Base-by-base conservation (phyloP, 805 yeast genomes). In the Grigorovia transvaalensis region DNA sequence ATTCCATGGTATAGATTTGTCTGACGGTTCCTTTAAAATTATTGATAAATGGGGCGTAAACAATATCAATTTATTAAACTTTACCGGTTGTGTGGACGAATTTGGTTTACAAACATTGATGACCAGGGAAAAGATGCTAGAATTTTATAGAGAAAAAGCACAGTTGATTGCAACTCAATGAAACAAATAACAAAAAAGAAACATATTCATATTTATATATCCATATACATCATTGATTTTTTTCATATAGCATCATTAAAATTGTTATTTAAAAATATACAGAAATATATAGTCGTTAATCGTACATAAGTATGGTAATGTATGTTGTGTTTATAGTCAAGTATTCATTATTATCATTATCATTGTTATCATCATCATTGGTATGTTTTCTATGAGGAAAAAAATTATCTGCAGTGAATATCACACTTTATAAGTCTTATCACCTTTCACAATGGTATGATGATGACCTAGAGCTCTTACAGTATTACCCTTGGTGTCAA, bases 381-480 rank as follows among this genome's bases (percentile, higher is more conserved):
- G 8, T 11, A 33, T 33, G 9, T 33, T 33, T 33, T 33, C 27
- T 23, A 6, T 4, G 6, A 23, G 27, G 27, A 23, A 23, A 23
- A 4, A 23, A 23, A 23, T 23, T 23, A 23, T 6, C 6, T 4
- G 27, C 27, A 4, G 6, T 23, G 6, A 41, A 20, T 30, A 35
- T 54, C 50, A 59, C 20, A 67, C 66, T 50, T 76, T 72, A 49
- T 74, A 77, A 11, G 71, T 69, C 49, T 76, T 73, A 48, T 74
- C 79, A 51, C 73, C 79, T 54, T 57, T 67, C 18, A 75, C 77
- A 51, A 74, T 58, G 2, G 79, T 77, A 61, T 80, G 84, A 23
- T 66, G 65, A 61, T 79, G 84, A 17, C 77, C 72, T 7, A 76
- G 72, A 8, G 77, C 79, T 53, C 69, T 67, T 9, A 75, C 56